Evolutionary conservation across 345 rosid genomes (phyloP).

Genomic region (Excoecaria cochinchinensis): DNA sequence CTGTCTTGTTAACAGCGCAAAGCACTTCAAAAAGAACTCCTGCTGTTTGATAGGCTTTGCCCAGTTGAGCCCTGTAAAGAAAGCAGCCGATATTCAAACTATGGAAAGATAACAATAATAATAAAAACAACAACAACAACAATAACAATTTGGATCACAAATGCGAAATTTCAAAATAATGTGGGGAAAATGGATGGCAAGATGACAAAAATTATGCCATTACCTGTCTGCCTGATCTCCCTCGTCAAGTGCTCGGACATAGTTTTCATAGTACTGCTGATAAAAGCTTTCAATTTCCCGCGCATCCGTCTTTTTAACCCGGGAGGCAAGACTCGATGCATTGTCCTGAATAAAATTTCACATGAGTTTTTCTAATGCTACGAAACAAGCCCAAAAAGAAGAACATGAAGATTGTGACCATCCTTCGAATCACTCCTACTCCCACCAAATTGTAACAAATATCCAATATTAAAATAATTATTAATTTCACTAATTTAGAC

Average conservation of each 20-base stretch:
- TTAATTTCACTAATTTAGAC: no score
- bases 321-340: constrained; percentile 92
- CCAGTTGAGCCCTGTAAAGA: constrained; percentile 89
- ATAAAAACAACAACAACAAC: background rate
- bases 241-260: constrained; percentile 85
- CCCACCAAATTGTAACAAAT: no score
- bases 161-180: constrained; percentile 1
- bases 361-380: constrained; percentile 2
- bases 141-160: background rate
- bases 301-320: constrained; percentile 92
- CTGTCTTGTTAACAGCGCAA: constrained; percentile 95
- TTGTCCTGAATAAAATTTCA: constrained; percentile 55
- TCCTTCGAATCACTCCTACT: background rate
- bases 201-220: constrained; percentile 8
- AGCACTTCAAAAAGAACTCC: constrained; percentile 98
- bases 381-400: constrained; percentile 10
- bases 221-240: constrained; percentile 98
- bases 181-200: background rate
- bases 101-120: background rate
- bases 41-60: constrained; percentile 96
- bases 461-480: no score
- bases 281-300: constrained; percentile 93
- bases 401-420: background rate
- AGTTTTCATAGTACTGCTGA: constrained; percentile 87
- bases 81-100: constrained; percentile 13